Evolutionary conservation across 805 yeast genomes (phyloP), one percentile per base, ranked within the genome.

Genomic region (Nakazawaea populi): DNA sequence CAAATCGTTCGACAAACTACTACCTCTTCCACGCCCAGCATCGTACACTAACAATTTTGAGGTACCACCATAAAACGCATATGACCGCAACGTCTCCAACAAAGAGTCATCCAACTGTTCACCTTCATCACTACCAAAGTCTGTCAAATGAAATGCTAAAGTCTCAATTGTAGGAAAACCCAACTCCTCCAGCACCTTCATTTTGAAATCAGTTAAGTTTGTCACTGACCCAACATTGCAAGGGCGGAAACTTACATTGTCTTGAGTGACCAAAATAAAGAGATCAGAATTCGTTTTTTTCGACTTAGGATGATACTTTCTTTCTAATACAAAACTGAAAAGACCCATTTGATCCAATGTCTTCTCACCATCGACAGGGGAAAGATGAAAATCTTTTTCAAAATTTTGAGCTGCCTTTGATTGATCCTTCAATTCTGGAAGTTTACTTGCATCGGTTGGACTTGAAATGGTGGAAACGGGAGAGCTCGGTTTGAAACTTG

Each of bases 51-150:
- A 43, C 6, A 64, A 10, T 44, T 63, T 64, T 46, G 57, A 54
- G 2, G 56, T 49, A 5, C 64, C 64, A 35, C 59, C 58, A 24
- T 60, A 54, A 51, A 74, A 76, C 11, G 59, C 55, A 29, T 67
- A 58, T 1, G 63, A 60, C 9, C 77, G 57, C 1, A 79, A 57
- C 1, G 56, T 54, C 2, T 69, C 68, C 3, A 84, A 52, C 1
- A 75, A 58, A 2, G 71, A 71, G 43, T 81, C 84, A 27, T 82
- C 76, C 18, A 86, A 57, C 0, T 81, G 71, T 5, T 69, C 76
- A 31, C 90, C 92, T 31, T 76, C 74, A 12, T 73, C 72, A 46
- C 82, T 70, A 24, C 82, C 80, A 62, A 82, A 80, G 48, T 89
- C 96, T 0, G 96, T 85, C 54, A 89, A 64, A 55, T 83, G 85